Base-by-base conservation (phyloP, 306 rosid genomes). In the Datisca glomerata region DNA sequence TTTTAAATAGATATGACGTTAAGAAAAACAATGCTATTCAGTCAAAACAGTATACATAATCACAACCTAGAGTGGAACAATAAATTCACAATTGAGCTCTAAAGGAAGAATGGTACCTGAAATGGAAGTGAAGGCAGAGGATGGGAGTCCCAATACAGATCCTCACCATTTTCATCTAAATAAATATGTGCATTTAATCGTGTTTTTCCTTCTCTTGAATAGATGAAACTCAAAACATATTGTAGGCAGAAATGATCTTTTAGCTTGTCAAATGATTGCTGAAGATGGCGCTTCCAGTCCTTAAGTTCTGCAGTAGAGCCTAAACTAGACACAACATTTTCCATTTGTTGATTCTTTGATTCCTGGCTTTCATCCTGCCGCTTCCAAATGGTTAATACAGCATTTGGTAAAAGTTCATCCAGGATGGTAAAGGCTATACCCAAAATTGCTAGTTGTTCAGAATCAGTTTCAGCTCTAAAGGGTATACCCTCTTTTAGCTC, bases 221-320 rank as follows among this genome's bases (percentile, higher is more conserved):
- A 89, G 65, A 89, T 89, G 81, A 89, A 89, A 74, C 63, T 59
- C 60, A 89, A 52, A 51, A 89, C 81, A 73, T 89, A 89, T 51
- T 77, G 93, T 61, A 79, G 66, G 45, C 98, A 89, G 54, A 89
- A 89, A 53, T 89, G 98, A 68, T 89, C 98, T 64, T 75, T 67
- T 45, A 89, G 98, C 70, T 80, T 75, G 74, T 89, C 98, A 59
- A 84, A 89, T 55, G 79, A 84, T 61, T 75, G 86, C 63, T 84
- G 98, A 68, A 89, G 81, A 59, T 68, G 84, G 55, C 93, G 93
- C 59, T 59, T 89, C 98, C 98, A 89, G 35, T 89, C 95, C 72
- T 89, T 89, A 13, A 89, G 66, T 51, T 80, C 97, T 15, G 51
- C 49, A 55, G 59, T 51, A 62, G 72, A 67, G 60, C 63, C 78